phyloP scores from a whole-genome alignment of 805 yeast genomes.

The Metschnikowia arizonensis region DNA sequence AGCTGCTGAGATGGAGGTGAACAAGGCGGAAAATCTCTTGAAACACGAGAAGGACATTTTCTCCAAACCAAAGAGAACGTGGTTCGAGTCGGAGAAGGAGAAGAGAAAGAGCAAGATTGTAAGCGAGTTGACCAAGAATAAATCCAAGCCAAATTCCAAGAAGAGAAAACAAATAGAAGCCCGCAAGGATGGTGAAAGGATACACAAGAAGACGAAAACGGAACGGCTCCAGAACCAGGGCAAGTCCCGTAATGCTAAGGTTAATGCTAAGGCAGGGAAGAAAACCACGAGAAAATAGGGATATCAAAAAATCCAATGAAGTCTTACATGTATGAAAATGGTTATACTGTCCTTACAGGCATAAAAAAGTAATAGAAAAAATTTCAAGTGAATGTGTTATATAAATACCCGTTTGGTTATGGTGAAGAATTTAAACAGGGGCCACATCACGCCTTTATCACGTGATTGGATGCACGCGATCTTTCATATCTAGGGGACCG shows the following conservation, averaged over 20 bases:
- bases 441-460: no score
- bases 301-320: no score
- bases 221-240: slow-evolving; percentile 48
- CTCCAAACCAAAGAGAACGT: slow-evolving; percentile 90
- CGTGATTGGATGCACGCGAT: background rate
- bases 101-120: slow-evolving; percentile 41
- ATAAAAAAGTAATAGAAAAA: background rate
- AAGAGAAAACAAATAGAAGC: slow-evolving; percentile 71
- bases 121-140: slow-evolving; percentile 43
- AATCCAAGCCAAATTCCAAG: slow-evolving; percentile 58
- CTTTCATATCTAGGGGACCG: background rate
- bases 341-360: background rate
- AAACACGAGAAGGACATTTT: slow-evolving; percentile 78
- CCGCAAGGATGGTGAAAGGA: slow-evolving; percentile 49
- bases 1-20: slow-evolving; percentile 86
- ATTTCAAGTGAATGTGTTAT: background rate
- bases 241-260: slow-evolving; percentile 16
- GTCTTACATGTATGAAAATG: background rate
- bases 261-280: slow-evolving; percentile 12
- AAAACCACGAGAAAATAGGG: slow-evolving; percentile 8
- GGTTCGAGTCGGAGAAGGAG: slow-evolving; percentile 75
- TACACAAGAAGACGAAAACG: slow-evolving; percentile 73
- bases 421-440: no score
- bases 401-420: no score
- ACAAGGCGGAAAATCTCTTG: slow-evolving; percentile 79